phyloP scores from a whole-genome alignment of 2,329 filamentous ascomycete genomes.

The Trichoderma breve region DNA sequence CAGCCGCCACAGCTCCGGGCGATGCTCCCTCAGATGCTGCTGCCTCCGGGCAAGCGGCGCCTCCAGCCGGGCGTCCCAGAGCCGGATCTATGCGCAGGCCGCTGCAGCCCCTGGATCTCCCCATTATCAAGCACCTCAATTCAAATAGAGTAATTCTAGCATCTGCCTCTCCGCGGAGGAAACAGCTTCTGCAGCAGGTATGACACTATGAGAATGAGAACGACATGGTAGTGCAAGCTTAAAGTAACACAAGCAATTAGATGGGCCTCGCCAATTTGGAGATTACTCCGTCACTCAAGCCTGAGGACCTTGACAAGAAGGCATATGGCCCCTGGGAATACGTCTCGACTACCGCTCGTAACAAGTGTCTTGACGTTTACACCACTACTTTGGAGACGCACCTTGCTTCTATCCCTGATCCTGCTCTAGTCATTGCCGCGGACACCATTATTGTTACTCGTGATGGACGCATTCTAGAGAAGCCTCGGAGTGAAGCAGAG shows the following conservation, averaged over 20 bases:
- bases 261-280: slow-evolving; percentile 81
- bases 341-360: slow-evolving; percentile 78
- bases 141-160: slow-evolving; percentile 83
- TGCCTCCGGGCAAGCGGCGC: slow-evolving; percentile 37
- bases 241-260: slow-evolving; percentile 38
- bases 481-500: slow-evolving; percentile 76
- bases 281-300: slow-evolving; percentile 76
- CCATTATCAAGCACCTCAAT: slow-evolving; percentile 73
- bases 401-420: slow-evolving; percentile 57
- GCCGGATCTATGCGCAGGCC: slow-evolving; percentile 43
- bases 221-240: neutral
- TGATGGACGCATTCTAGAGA: slow-evolving; percentile 80
- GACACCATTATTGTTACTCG: slow-evolving; percentile 85
- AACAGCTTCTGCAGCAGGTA: slow-evolving; percentile 74
- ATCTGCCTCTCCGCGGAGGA: slow-evolving; percentile 81
- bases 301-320: slow-evolving; percentile 80
- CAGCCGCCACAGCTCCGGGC: slow-evolving; percentile 29
- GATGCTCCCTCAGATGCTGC: slow-evolving; percentile 50
- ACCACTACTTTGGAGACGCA: slow-evolving; percentile 44
- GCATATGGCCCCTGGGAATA: slow-evolving; percentile 80
- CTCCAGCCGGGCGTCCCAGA: slow-evolving; percentile 27
- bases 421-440: slow-evolving; percentile 80
- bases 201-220: neutral
- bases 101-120: slow-evolving; percentile 71
- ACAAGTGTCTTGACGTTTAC: slow-evolving; percentile 78